A percentile compares a stretch with the other conserved stretches of the same genome.
These are phyloP conservation scores for Cercospora nicotianae DNA, from an alignment of 2,329 filamentous ascomycete species.

Conservation along the genomic window DNA sequence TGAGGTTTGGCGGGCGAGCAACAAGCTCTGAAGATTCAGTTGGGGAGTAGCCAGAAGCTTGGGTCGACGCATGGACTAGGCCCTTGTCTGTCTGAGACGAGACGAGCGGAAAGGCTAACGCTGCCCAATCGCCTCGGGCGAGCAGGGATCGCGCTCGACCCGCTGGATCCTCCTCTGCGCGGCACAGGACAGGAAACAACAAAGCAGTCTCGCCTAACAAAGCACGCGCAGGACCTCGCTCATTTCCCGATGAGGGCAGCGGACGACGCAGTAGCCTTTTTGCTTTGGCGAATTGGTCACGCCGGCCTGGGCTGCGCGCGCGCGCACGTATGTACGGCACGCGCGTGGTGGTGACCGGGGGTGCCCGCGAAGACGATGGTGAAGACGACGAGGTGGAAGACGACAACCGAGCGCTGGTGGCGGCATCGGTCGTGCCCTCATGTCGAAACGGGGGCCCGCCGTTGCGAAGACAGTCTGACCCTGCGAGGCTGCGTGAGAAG, in stretches of 20 bases:
- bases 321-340: not conserved
- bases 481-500: not conserved
- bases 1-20: not conserved
- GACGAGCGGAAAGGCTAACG: slow-evolving; percentile 2
- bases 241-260: slow-evolving; percentile 26
- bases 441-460: not conserved
- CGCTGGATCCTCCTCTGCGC: slow-evolving; percentile 9
- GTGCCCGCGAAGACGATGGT: not conserved
- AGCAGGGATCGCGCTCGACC: slow-evolving; percentile 10
- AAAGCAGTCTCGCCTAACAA: slow-evolving; percentile 7
- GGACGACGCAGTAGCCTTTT: slow-evolving; percentile 4
- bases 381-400: not conserved
- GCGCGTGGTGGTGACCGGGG: not conserved
- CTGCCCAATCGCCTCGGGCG: slow-evolving; percentile 13
- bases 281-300: not conserved
- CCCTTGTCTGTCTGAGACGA: slow-evolving; percentile 5
- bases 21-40: not conserved
- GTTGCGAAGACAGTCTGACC: not conserved
- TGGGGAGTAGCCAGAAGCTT: slow-evolving; percentile 33
- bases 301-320: not conserved
- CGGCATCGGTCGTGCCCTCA: not conserved
- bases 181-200: slow-evolving; percentile 14
- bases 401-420: not conserved
- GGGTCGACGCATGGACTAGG: slow-evolving; percentile 8
- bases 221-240: slow-evolving; percentile 11